Percentiles rank a stretch among this genome's conserved stretches.
phyloP scores from a whole-genome alignment of 108 stramenopile species.

The Aurantiochytrium sp. region DNA sequence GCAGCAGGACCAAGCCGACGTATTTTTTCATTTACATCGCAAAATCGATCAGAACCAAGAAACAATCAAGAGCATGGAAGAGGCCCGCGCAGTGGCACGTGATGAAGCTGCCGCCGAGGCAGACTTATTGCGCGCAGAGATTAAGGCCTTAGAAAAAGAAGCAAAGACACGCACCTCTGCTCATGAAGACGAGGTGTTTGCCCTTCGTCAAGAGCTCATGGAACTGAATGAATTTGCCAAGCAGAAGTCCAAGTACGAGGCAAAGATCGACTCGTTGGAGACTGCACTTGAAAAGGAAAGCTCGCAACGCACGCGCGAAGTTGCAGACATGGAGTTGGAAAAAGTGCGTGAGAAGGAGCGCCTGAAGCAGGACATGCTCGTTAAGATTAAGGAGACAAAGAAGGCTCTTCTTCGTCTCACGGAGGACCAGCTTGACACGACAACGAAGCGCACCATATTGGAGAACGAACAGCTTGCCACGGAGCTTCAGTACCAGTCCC shows the following conservation, averaged over 20 bases:
- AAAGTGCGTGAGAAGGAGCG: constrained; percentile 13
- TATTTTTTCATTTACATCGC: neutral
- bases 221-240: neutral
- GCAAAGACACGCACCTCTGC: neutral
- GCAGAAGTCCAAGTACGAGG: neutral
- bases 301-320: neutral
- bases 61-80: neutral
- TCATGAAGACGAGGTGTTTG: neutral
- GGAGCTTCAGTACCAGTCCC: neutral
- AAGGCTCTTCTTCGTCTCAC: neutral
- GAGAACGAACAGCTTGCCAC: constrained; percentile 14
- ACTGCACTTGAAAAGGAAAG: neutral
- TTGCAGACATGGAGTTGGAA: neutral
- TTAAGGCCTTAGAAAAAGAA: neutral
- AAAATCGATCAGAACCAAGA: neutral
- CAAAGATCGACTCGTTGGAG: neutral
- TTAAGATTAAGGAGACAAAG: neutral
- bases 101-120: neutral
- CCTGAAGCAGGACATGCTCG: neutral
- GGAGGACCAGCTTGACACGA: neutral
- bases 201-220: neutral
- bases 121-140: neutral
- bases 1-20: neutral
- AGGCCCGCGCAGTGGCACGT: neutral
- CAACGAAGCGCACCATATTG: neutral